These are phyloP conservation scores for Ensete ventricosum DNA, from an alignment of 176 grass and related monocot species.

Conservation along the genomic window DNA sequence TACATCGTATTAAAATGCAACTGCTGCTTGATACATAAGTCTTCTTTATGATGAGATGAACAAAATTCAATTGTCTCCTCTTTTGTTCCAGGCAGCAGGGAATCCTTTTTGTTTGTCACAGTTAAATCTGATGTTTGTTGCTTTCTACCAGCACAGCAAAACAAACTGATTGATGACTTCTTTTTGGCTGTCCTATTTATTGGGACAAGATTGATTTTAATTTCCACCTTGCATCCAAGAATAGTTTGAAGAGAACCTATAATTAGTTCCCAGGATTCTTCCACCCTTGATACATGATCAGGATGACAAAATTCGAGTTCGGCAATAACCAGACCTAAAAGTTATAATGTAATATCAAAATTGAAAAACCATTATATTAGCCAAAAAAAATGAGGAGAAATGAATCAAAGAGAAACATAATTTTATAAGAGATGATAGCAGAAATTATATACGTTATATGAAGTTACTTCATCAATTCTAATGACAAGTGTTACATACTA, in stretches of 20 bases:
- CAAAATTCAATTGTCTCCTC: not conserved
- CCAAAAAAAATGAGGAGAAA: not conserved
- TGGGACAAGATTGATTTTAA: slow-evolving; percentile 45
- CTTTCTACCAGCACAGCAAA: slow-evolving; percentile 39
- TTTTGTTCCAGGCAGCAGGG: not conserved
- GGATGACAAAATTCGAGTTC: slow-evolving; percentile 56
- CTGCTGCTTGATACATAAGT: not conserved
- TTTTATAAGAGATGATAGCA: not conserved
- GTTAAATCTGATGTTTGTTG: slow-evolving; percentile 10
- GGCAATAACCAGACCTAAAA: slow-evolving; percentile 53
- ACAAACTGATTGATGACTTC: slow-evolving; percentile 34
- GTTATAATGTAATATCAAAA: not conserved
- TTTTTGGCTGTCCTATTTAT: slow-evolving; percentile 14
- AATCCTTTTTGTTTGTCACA: not conserved
- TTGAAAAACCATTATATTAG: not conserved
- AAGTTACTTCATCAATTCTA: not conserved
- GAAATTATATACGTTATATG: not conserved
- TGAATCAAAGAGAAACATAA: not conserved
- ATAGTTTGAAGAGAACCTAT: slow-evolving; percentile 53
- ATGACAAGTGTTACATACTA: too few relatives aligned
- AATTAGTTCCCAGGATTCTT: slow-evolving; percentile 56
- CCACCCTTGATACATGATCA: slow-evolving; percentile 36
- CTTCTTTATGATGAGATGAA: not conserved
- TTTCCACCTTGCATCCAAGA: slow-evolving; percentile 66
- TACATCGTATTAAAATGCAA: not conserved